Percentiles rank a stretch among this genome's conserved stretches.
Evolutionary conservation across 495 filamentous ascomycete genomes (phyloP).

Genomic region (Lasiosphaeriaceae sp.): DNA sequence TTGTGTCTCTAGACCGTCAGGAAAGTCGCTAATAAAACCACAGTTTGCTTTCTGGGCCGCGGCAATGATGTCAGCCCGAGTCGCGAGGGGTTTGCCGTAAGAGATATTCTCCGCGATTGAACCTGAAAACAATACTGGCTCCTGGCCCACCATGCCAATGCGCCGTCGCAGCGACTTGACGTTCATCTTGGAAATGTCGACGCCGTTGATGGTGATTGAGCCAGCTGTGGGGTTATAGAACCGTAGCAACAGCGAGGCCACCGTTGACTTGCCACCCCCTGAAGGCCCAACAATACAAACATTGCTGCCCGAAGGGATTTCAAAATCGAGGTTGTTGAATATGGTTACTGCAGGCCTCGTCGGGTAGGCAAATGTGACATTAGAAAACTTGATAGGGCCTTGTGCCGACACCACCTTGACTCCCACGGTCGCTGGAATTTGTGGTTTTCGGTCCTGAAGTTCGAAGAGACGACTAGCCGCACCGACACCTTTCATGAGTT

Average conservation of each 20-base stretch:
- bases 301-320: conserved; percentile 87
- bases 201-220: conserved; percentile 76
- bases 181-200: conserved; percentile 83
- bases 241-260: conserved; percentile 78
- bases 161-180: conserved; percentile 90
- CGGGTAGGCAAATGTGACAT: conserved; percentile 84
- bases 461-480: conserved; percentile 94
- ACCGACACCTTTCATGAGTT: conserved; percentile 97
- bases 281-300: conserved; percentile 95
- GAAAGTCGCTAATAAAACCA: conserved; percentile 93
- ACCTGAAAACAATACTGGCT: conserved; percentile 93
- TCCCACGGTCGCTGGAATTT: conserved; percentile 80
- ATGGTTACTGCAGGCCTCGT: conserved; percentile 86
- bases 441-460: conserved; percentile 85
- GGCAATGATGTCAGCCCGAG: conserved; percentile 72
- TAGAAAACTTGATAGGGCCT: conserved; percentile 79
- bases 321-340: conserved; percentile 84
- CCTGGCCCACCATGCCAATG: conserved; percentile 92
- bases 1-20: conserved; percentile 89
- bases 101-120: conserved; percentile 96
- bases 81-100: conserved; percentile 81
- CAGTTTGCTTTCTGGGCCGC: conserved; percentile 96
- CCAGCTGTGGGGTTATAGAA: conserved; percentile 85
- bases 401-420: conserved; percentile 72
- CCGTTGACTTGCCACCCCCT: conserved; percentile 92